Evolutionary conservation across 352 stramenopile genomes (phyloP), one percentile per base, ranked within the genome.

Genomic region (Globisporangium camurandrum): DNA sequence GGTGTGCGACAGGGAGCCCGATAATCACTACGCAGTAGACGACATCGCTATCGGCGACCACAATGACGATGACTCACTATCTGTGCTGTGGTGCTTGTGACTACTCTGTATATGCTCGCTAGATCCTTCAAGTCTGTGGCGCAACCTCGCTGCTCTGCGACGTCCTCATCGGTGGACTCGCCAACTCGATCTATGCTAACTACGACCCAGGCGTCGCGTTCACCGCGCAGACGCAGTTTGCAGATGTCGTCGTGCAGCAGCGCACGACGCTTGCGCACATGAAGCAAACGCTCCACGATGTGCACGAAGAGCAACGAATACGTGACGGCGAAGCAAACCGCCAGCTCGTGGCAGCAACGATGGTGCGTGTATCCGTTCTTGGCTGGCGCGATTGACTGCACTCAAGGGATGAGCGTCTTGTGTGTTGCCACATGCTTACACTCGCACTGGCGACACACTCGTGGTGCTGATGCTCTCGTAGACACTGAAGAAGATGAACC

Each of bases 131-230:
- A 9, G 49, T 48, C 14, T 75, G 63, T 44, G 71, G 70, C 12
- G 61, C 63, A 6, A 75, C 67, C 2, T 30, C 54, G 23, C 51
- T 77, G 46, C 44, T 88, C 22, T 53, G 52, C 1, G 75, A 67
- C 17, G 24, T 86, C 10, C 50, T 90, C 4, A 20, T 86, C 1
- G 73, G 68, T 9, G 74, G 71, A 0, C 57, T 90, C 3, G 65
- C 70, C 26, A 85, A 90, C 54, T 86, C 71, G 8, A 68, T 87
- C 19, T 88, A 84, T 38, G 31, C 40, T 1, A 51, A 54, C 6
- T 90, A 80, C 54, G 68, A 83, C 31, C 60, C 65, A 1, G 60
- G 61, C 4, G 52, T 71, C 27, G 24, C 41, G 5, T 69, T 55
- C n/a, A 49, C 71, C 27, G 43, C 64, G 6, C 65, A 86, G 14